phyloP scores from a whole-genome alignment of 345 rosid species.

The Turritis glabra region DNA sequence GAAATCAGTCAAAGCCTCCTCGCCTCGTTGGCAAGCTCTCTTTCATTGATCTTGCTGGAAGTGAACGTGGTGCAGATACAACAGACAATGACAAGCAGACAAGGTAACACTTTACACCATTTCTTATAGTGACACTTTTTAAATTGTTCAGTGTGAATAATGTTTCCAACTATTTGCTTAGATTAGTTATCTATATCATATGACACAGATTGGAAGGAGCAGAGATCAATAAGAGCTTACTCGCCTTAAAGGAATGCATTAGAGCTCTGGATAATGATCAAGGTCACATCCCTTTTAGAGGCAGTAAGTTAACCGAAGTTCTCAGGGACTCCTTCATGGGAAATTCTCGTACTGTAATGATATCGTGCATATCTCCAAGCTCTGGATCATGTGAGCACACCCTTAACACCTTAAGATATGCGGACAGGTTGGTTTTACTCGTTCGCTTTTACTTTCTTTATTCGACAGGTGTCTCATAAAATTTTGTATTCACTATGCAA shows the following conservation, averaged over 20 bases:
- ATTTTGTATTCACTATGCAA: conserved; percentile 9
- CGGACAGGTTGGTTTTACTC: conserved; percentile 72
- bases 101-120: conserved; percentile 49
- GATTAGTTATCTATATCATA: background rate
- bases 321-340: conserved; percentile 98
- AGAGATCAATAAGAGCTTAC: conserved; percentile 96
- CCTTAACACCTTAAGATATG: conserved; percentile 95
- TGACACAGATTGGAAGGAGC: conserved; percentile 97
- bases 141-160: conserved; percentile 1
- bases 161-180: conserved; percentile 18
- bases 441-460: background rate
- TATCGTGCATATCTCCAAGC: conserved; percentile 97
- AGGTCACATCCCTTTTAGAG: conserved; percentile 98
- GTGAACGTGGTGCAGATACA: conserved; percentile 99
- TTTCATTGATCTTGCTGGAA: conserved; percentile 98
- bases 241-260: conserved; percentile 95
- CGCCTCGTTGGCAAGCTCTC: conserved; percentile 94
- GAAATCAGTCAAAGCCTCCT: conserved; percentile 84
- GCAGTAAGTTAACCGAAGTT: conserved; percentile 96
- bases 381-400: conserved; percentile 99
- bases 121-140: background rate
- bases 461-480: conserved; percentile 15
- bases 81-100: conserved; percentile 99
- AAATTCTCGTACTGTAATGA: conserved; percentile 97
- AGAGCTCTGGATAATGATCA: conserved; percentile 99